Conservation (phyloP, 2,329 filamentous ascomycete species). For the Sclerotinia glacialis region DNA sequence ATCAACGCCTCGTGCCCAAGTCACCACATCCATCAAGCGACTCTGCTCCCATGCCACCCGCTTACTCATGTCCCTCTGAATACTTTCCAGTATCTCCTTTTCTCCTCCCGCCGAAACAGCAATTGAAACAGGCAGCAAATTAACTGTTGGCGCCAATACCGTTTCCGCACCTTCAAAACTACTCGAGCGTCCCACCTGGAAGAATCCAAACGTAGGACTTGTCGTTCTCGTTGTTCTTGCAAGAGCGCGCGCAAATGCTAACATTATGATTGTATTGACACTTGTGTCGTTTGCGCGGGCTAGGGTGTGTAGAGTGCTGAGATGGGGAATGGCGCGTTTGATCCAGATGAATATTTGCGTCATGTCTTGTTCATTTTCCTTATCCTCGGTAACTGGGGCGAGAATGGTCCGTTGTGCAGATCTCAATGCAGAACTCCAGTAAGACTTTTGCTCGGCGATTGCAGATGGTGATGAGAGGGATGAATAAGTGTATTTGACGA, state of each 20-base stretch:
- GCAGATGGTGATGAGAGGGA: neutral
- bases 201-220: slow-evolving; percentile 9
- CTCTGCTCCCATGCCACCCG: neutral
- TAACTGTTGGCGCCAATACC: neutral
- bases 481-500: neutral
- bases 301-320: neutral
- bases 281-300: neutral
- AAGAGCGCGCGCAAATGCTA: neutral
- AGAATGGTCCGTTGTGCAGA: slow-evolving; percentile 4
- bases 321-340: neutral
- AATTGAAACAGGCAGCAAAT: neutral
- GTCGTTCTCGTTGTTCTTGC: neutral
- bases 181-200: slow-evolving; percentile 3
- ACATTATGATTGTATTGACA: slow-evolving; percentile 3
- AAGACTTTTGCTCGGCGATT: neutral
- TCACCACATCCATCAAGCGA: neutral
- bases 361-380: neutral
- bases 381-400: neutral
- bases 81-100: neutral
- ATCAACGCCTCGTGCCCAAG: neutral
- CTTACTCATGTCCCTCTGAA: neutral
- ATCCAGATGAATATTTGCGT: neutral
- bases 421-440: neutral
- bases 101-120: neutral
- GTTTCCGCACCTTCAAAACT: neutral